phyloP scores from a whole-genome alignment of 805 yeast species.

The Tetrapisispora nanseiensis region DNA sequence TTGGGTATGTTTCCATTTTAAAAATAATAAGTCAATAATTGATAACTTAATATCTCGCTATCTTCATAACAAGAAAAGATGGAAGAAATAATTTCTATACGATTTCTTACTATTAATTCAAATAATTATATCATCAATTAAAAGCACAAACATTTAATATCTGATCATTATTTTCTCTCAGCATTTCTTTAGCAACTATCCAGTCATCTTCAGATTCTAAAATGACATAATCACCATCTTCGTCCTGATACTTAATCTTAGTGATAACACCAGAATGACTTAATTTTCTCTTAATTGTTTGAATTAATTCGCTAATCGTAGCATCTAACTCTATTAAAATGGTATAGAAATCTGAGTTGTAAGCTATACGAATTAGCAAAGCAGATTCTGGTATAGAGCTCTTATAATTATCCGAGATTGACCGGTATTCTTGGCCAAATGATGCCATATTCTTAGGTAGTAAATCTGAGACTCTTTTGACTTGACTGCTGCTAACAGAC shows the following conservation, averaged over 20 bases:
- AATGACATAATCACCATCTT: constrained; percentile 88
- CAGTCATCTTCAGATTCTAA: constrained; percentile 84
- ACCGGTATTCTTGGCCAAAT: constrained; percentile 29
- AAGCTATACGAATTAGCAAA: constrained; percentile 34
- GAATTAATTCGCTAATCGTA: constrained; percentile 42
- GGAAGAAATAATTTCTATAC: too few relatives aligned
- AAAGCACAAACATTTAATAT: constrained; percentile 36
- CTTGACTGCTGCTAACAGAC: constrained; percentile 16
- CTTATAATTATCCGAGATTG: constrained; percentile 34
- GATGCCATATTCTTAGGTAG: constrained; percentile 17
- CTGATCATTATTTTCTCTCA: constrained; percentile 41
- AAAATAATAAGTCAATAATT: background rate
- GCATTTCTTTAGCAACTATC: constrained; percentile 69
- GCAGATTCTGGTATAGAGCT: constrained; percentile 31
- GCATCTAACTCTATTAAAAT: constrained; percentile 50
- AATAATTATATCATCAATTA: constrained; percentile 13
- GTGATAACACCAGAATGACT: constrained; percentile 41
- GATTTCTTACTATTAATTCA: too few relatives aligned
- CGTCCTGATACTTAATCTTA: constrained; percentile 76
- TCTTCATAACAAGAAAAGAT: too few relatives aligned
- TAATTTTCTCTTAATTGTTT: constrained; percentile 48
- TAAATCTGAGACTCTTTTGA: constrained; percentile 24
- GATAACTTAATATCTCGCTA: too few relatives aligned
- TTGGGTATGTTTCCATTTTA: background rate
- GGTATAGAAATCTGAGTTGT: constrained; percentile 47